A percentile compares a stretch with the other conserved stretches of the same genome.
Evolutionary conservation across 1,139 yeast species (phyloP).

Genomic region (Lodderomyces theae): DNA sequence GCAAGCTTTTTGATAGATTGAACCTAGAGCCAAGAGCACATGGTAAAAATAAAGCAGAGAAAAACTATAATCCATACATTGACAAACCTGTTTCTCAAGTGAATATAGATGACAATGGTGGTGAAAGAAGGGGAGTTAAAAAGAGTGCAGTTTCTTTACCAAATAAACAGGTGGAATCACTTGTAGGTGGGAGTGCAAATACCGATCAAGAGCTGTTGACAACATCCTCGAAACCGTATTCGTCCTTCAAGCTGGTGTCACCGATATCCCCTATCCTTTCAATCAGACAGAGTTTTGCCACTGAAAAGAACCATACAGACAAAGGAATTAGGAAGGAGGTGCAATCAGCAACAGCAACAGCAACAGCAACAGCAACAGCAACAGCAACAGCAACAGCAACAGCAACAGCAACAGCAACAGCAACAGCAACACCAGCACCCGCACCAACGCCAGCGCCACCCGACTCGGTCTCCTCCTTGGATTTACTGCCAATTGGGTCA

Average conservation of each 20-base stretch:
- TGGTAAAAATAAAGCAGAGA: background rate
- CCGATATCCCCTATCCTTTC: background rate
- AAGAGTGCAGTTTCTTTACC: background rate
- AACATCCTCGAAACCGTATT: background rate
- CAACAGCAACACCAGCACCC: background rate
- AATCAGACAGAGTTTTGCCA: background rate
- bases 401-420: no score
- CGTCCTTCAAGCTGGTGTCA: background rate
- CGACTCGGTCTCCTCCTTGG: background rate
- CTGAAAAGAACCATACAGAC: background rate
- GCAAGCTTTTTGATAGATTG: conserved; percentile 3
- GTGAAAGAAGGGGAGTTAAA: background rate
- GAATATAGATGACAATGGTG: background rate
- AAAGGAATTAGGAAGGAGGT: background rate
- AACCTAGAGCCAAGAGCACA: background rate
- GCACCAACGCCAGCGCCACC: background rate
- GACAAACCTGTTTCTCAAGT: background rate
- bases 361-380: no score
- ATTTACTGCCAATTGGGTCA: background rate
- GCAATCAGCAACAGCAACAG: no score
- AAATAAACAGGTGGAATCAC: background rate
- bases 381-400: no score
- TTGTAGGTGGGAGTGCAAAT: background rate
- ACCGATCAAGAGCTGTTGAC: conserved; percentile 1
- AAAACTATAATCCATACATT: conserved; percentile 3